Evolutionary conservation across 257 asterid species (phyloP), one percentile per base, ranked within the genome.

Genomic region (Solanum chiquidenum): DNA sequence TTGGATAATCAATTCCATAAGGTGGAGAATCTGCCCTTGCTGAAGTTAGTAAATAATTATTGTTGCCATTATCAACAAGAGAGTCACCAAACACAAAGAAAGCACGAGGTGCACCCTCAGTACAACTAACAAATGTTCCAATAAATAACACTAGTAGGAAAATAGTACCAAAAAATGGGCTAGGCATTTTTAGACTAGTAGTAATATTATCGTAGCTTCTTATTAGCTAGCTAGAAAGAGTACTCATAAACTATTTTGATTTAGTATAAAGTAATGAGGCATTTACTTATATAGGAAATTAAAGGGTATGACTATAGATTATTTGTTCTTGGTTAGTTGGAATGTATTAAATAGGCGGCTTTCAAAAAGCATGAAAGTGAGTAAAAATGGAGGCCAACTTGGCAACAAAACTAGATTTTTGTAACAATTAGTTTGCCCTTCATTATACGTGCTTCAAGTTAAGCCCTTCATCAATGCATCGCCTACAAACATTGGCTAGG

Each of bases 1-100:
- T 90, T 1, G 97, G 98, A 34, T 90, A 95, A 89, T 95, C 98
- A 58, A 95, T 89, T 88, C 98, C 98, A 40, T 94, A 95, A 25
- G 98, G 98, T 4, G 96, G 96, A 38, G 95, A 89, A 86, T 95
- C 98, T 3, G 98, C 98, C 89, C 98, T 88, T 1, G 98, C 98
- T 1, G 94, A 40, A 40, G 98, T 94, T 85, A 86, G 83, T 40
- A 95, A 87, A 88, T 89, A 95, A 88, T 95, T 95, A 87, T 95
- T 95, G 89, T 95, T 95, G 86, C 98, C 98, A 80, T 92, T 94
- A 16, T 95, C 98, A 7, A 95, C 98, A 13, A 95, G 88, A 1
- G 98, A 95, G 60, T 95, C 98, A 1, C 98, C 98, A 73, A 95
- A 95, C 21, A 95, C 95, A 23, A 94, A 95, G 91, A 95, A 94